These are phyloP conservation scores for Exserohilum rostratum DNA, from an alignment of 2,329 filamentous ascomycete species.

Conservation along the genomic window DNA sequence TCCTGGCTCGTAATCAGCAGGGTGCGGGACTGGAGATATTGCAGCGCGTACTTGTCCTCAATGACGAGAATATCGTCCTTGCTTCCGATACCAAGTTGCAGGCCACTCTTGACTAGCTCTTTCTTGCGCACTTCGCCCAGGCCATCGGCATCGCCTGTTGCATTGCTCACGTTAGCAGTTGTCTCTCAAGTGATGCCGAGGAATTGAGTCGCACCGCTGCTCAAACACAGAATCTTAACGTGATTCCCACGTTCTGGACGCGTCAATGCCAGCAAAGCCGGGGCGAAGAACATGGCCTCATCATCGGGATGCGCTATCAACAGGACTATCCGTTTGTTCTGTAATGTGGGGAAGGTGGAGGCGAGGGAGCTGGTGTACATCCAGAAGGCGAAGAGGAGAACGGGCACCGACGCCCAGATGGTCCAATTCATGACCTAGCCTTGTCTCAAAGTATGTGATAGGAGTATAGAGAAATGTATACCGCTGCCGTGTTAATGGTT, in stretches of 20 bases:
- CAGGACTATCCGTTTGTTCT: slow-evolving; percentile 85
- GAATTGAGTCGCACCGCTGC: slow-evolving; percentile 66
- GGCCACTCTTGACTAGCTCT: slow-evolving; percentile 81
- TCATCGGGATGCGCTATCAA: slow-evolving; percentile 98
- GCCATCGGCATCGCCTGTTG: slow-evolving; percentile 78
- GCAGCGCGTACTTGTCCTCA: slow-evolving; percentile 68
- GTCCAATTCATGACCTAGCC: slow-evolving; percentile 49
- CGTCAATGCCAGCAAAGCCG: slow-evolving; percentile 83
- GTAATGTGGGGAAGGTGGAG: slow-evolving; percentile 67
- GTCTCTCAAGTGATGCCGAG: neutral
- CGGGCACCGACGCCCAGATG: slow-evolving; percentile 48
- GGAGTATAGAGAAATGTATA: neutral
- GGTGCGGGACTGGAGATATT: slow-evolving; percentile 7
- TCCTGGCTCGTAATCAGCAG: slow-evolving; percentile 45
- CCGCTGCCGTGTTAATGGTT: neutral
- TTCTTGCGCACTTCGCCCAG: slow-evolving; percentile 81
- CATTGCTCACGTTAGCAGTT: slow-evolving; percentile 11
- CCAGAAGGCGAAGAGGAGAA: slow-evolving; percentile 53
- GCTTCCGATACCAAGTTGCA: slow-evolving; percentile 74
- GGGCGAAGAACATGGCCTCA: slow-evolving; percentile 99
- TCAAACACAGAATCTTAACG: slow-evolving; percentile 91
- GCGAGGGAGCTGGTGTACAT: slow-evolving; percentile 55
- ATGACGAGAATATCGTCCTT: slow-evolving; percentile 85
- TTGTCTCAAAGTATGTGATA: neutral
- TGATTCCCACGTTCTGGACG: slow-evolving; percentile 82